Base-by-base conservation (phyloP, 768 basidiomycete species). In the Boletus rufocinnamomeus region DNA sequence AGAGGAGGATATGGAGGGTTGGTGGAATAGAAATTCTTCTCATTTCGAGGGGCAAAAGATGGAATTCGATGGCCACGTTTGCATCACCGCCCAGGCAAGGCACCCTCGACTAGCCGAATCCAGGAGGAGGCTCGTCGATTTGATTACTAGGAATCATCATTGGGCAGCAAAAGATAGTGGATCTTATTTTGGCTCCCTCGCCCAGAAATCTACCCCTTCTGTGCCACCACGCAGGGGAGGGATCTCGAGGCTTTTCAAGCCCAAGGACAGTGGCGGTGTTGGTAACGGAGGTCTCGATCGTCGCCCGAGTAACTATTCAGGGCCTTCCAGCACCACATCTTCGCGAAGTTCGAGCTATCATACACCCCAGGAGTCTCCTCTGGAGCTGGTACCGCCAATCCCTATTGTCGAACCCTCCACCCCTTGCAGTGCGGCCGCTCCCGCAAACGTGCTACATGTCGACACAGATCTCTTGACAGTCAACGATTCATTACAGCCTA, bases 351-450 rank as follows among this genome's bases (percentile, higher is more conserved):
- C 55, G 13, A 52, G 43, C 37, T 63, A 34, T 54, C 19, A 54
- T 48, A 61, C 64, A 40, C 43, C 58, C 14, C 10, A n/a, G n/a
- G n/a, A 45, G 19, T 66, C 66, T 25, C 58, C n/a, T n/a, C n/a
- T n/a, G n/a, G n/a, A 48, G 11, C 63, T 57, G 10, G 21, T 21
- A 2, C 49, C 59, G 3, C 25, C 59, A 11, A 60, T 46, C 2
- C 57, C 64, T 2, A 5, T 57, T 38, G 50, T 69, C 17, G 46
- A 58, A 30, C 64, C 58, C 8, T 49, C 64, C n/a, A 60, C 57
- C 19, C 67, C 64, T 41, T 13, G 4, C 32, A 50, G 11, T 35
- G 17, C 9, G 0, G 21, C 48, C 6, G 4, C 32, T 23, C 4
- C 10, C 1, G 17, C 13, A 19, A 52, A 7, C 30, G 7, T 45